Conservation (phyloP, 2,329 filamentous ascomycete genomes). For the Helotiales sp. region DNA sequence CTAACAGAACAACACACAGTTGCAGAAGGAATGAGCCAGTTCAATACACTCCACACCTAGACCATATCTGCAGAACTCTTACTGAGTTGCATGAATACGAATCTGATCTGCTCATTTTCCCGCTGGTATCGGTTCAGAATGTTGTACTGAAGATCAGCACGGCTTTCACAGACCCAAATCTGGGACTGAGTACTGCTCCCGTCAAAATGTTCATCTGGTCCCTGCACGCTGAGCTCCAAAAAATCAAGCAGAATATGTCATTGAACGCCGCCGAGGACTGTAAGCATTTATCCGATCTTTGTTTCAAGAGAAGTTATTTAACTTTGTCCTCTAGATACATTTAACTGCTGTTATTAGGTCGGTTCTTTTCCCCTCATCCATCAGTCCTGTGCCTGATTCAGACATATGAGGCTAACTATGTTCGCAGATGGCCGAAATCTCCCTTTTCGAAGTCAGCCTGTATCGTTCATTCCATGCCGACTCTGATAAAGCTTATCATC, state of each 20-base stretch:
- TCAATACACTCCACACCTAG: slow-evolving; percentile 15
- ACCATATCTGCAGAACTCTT: slow-evolving; percentile 17
- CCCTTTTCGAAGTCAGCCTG: slow-evolving; percentile 19
- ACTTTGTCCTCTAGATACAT: not conserved
- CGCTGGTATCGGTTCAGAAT: slow-evolving; percentile 32
- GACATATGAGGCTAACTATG: not conserved
- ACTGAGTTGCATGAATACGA: slow-evolving; percentile 31
- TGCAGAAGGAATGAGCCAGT: slow-evolving; percentile 18
- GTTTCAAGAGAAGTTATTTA: not conserved
- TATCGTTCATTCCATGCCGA: not conserved
- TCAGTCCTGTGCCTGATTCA: not conserved
- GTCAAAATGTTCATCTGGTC: slow-evolving; percentile 18
- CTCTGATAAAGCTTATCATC: slow-evolving; percentile 19
- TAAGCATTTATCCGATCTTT: not conserved
- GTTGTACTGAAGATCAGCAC: slow-evolving; percentile 24
- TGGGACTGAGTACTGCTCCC: not conserved
- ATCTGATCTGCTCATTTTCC: slow-evolving; percentile 36
- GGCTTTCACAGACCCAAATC: slow-evolving; percentile 18
- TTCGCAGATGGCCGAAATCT: slow-evolving; percentile 18
- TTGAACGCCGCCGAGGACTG: not conserved
- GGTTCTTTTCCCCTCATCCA: no score
- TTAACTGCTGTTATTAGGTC: slow-evolving; percentile 12
- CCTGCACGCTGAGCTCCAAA: slow-evolving; percentile 14
- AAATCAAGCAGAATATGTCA: slow-evolving; percentile 11
- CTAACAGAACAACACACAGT: slow-evolving; percentile 8